Percentiles rank a stretch among this genome's conserved stretches.
phyloP scores from a whole-genome alignment of 2,329 filamentous ascomycete genomes.

The Alternaria triticina region DNA sequence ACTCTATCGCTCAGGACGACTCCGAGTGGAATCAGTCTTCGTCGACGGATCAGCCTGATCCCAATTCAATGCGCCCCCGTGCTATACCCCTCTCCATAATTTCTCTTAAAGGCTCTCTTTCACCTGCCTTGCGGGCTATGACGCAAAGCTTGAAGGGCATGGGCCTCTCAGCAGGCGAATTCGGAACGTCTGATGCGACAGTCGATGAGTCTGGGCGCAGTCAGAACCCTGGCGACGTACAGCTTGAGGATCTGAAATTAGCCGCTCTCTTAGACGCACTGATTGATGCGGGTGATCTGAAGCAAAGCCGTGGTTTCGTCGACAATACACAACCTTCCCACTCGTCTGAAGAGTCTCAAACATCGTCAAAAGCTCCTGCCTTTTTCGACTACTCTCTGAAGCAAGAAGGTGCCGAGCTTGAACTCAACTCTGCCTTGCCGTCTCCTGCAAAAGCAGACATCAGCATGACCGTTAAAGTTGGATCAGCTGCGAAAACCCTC shows the following conservation, averaged over 20 bases:
- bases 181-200: conserved; percentile 16
- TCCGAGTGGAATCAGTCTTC: conserved; percentile 27
- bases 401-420: conserved; percentile 23
- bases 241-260: conserved; percentile 48
- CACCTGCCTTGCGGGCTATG: conserved; percentile 26
- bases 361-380: conserved; percentile 16
- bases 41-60: conserved; percentile 19
- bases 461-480: conserved; percentile 26
- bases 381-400: conserved; percentile 43
- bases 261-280: conserved; percentile 41
- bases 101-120: conserved; percentile 9
- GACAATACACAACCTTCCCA: conserved; percentile 2
- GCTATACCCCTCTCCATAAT: conserved; percentile 23
- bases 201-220: conserved; percentile 23
- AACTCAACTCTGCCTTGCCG: conserved; percentile 35
- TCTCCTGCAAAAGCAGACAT: conserved; percentile 17
- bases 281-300: conserved; percentile 40
- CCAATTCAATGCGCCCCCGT: conserved; percentile 15
- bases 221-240: conserved; percentile 37
- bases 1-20: conserved; percentile 47
- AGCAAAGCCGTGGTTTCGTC: conserved; percentile 28
- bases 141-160: conserved; percentile 21
- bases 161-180: conserved; percentile 12
- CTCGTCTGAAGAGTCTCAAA: neutral
- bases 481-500: conserved; percentile 19